Evolutionary conservation across 306 rosid genomes (phyloP).

Genomic region (Rubus idaeus): DNA sequence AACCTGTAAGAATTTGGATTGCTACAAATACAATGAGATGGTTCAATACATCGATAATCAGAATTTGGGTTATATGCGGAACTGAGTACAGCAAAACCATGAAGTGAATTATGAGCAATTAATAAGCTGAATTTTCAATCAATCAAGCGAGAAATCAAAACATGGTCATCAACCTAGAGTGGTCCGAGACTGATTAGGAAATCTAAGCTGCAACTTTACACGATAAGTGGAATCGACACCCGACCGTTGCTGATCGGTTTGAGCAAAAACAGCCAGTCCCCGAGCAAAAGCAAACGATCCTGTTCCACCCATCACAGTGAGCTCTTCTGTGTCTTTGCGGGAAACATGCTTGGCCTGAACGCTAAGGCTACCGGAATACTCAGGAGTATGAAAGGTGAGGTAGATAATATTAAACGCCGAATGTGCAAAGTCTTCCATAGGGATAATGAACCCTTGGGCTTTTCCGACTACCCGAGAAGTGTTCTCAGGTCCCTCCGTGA

Average conservation of each 20-base stretch:
- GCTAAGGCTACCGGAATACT: constrained; percentile 68
- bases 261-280: constrained; percentile 62
- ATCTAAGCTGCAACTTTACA: constrained; percentile 58
- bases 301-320: constrained; percentile 76
- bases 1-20: neutral
- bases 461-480: constrained; percentile 63
- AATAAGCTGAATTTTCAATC: neutral
- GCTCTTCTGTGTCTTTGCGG: constrained; percentile 37
- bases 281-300: constrained; percentile 91
- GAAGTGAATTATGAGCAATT: neutral
- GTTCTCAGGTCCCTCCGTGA: constrained; percentile 73
- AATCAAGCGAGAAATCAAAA: neutral
- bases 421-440: constrained; percentile 48
- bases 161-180: constrained; percentile 31
- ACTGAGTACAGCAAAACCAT: too few species aligned
- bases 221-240: constrained; percentile 44
- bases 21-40: neutral
- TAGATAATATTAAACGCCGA: constrained; percentile 71
- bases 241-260: constrained; percentile 18
- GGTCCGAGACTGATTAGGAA: constrained; percentile 40
- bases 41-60: neutral
- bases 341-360: constrained; percentile 47
- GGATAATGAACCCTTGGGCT: constrained; percentile 75
- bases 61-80: neutral
- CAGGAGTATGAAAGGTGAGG: constrained; percentile 58